A percentile compares a stretch with the other conserved stretches of the same genome.
Conservation (phyloP, 2,329 filamentous ascomycete genomes). For the Aureobasidium sp. region DNA sequence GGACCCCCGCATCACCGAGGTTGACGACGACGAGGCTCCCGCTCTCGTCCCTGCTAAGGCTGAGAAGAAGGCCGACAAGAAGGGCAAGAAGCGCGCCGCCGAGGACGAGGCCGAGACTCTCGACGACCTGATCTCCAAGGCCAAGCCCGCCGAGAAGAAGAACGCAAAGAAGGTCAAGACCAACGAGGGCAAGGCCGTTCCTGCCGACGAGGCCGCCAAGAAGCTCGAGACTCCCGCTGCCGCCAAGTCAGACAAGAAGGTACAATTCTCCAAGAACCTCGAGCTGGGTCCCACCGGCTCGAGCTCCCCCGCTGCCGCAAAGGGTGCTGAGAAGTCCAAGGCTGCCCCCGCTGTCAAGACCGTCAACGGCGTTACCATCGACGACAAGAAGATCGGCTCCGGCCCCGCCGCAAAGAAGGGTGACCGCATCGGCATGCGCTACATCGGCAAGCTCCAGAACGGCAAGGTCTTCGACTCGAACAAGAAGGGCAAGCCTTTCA, state of each 20-base stretch:
- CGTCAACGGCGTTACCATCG: conserved; percentile 82
- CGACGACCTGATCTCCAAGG: conserved; percentile 79
- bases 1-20: conserved; percentile 75
- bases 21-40: conserved; percentile 65
- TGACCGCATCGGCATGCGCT: conserved; percentile 86
- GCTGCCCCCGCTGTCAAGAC: conserved; percentile 61
- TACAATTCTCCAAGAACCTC: conserved; percentile 97
- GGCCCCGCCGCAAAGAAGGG: conserved; percentile 84
- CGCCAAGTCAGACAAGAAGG: conserved; percentile 77
- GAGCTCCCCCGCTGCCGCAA: conserved; percentile 37
- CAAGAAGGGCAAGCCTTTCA: conserved; percentile 98
- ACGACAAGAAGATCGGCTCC: conserved; percentile 87
- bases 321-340: conserved; percentile 39
- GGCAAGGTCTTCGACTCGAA: conserved; percentile 96
- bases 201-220: conserved; percentile 45
- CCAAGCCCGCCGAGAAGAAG: conserved; percentile 62
- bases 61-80: conserved; percentile 38
- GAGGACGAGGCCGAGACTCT: conserved; percentile 60
- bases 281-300: conserved; percentile 89
- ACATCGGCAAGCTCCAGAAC: conserved; percentile 90
- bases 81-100: conserved; percentile 86
- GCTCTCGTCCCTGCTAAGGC: conserved; percentile 46
- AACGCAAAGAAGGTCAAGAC: conserved; percentile 99
- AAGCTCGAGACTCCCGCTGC: conserved; percentile 48
- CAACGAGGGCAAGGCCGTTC: conserved; percentile 85